Percentiles rank a stretch among this genome's conserved stretches.
phyloP scores from a whole-genome alignment of 2,329 filamentous ascomycete genomes.

The Aspergillus transmontanensis region DNA sequence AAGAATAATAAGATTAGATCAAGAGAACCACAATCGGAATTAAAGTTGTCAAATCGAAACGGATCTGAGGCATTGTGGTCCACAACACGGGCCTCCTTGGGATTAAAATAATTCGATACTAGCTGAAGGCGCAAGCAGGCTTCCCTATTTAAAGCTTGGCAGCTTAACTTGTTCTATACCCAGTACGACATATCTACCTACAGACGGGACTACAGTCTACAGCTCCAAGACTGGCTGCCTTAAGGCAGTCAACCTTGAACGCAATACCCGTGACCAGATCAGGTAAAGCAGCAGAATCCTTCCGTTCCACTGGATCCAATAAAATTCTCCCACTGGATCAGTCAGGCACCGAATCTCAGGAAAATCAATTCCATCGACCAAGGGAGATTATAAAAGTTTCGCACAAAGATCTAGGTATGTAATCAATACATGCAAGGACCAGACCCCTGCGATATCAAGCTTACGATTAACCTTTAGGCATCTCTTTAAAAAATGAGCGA shows the following conservation, averaged over 20 bases:
- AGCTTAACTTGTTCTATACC: background rate
- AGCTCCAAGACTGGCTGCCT: background rate
- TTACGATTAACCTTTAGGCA: background rate
- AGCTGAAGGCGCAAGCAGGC: background rate
- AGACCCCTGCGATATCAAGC: background rate
- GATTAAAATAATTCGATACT: background rate
- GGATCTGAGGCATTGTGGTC: background rate
- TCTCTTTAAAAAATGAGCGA: background rate
- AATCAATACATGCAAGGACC: background rate
- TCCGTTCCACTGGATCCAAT: background rate
- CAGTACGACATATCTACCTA: too few relatives aligned
- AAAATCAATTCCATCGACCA: background rate
- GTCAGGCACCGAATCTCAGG: background rate
- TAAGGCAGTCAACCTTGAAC: background rate
- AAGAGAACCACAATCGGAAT: background rate
- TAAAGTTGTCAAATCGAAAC: conserved; percentile 1
- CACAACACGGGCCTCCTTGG: background rate
- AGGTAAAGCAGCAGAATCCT: background rate
- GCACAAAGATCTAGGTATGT: background rate
- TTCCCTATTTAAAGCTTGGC: conserved; percentile 3
- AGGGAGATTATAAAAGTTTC: too few relatives aligned
- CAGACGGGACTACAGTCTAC: too few relatives aligned
- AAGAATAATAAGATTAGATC: too few relatives aligned
- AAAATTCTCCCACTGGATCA: background rate
- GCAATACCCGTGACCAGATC: background rate